Evolutionary conservation across 139 green algal genomes (phyloP), one percentile per base, ranked within the genome.

Genomic region (Marvania coccoides): DNA sequence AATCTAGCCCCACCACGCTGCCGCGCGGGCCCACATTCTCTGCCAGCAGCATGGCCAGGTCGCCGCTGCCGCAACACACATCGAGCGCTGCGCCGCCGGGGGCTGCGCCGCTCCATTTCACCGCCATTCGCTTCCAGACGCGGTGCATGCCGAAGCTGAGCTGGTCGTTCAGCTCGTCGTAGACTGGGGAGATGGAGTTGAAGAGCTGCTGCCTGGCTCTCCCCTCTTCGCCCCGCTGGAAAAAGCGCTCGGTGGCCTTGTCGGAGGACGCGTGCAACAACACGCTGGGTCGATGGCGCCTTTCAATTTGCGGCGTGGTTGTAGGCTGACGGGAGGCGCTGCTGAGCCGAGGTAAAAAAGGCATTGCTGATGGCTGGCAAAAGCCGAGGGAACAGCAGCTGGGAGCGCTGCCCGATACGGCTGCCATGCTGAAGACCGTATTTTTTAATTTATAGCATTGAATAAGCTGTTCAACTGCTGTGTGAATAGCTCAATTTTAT

Each of bases 61-160:
- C 94, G 0, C 94, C 94, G 31, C 78, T 93, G 47, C 94, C 94
- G 66, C 90, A 97, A 81, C 93, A 98, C 23, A 97, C 82, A 66
- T 99, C 94, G 29, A 97, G 75, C 3, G 72, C 87, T 0, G 28
- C 34, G 29, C 79, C 55, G 0, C 90, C 90, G 7, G 57, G 48
- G 14, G 15, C 30, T 1, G 84, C 89, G 4, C 80, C 66, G n/a
- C 55, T 82, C 88, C 88, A 98, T 58, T 91, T 88, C 5, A 97
- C 92, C 4, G 91, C 78, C 85, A 90, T 93, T 24, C 85, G 75
- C 83, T 99, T 99, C 93, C 93, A 98, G 13, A 95, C 77, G 12
- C 84, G 79, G 72, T 99, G 94, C 70, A 95, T 83, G 4, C 94
- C 94, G 26, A 99, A 75, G 70, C 81, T 93, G 2, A 99, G 81